Evolutionary conservation across 306 rosid genomes (phyloP), one percentile per base, ranked within the genome.

Genomic region (barrel medic (Medicago truncatula)): DNA sequence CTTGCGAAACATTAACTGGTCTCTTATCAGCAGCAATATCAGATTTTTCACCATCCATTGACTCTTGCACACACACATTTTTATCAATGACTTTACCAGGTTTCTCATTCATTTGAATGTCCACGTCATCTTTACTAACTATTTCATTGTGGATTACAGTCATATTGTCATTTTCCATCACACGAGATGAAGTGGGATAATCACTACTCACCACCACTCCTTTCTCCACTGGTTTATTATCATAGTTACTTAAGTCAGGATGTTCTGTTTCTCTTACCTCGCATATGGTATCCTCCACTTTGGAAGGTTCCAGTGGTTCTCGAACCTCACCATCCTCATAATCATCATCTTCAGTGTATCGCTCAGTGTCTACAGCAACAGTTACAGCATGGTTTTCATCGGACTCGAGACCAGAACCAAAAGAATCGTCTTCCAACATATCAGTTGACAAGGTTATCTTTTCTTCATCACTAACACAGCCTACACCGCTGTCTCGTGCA

Each of bases 321-420:
- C 93, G 83, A 70, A 95, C 89, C 86, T 95, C 92, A 25, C 96
- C 98, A 58, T 94, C 98, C 84, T 90, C 96, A 76, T 80, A 92
- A 77, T 92, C 98, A 65, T 92, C 97, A 68, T 90, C 92, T 53
- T 81, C 85, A 78, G 44, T 79, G 46, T 78, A 86, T 38, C 39
- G 79, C 77, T 83, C 83, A 20, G 78, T 81, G 73, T 81, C 88
- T 72, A 85, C 67, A 56, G 85, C 78, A 83, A 83, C 78, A 73
- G 88, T 89, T 57, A 85, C 64, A 73, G 90, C 89, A 70, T 68
- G 91, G 85, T 85, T 90, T 34, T 84, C 95, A 82, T 95, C 97
- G 14, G 96, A 95, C 71, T 95, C 97, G 14, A 76, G 88, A 77
- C 90, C 97, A 78, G 88, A 87, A 81, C 80, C 78, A 81, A 82